Percentiles rank a stretch among this genome's conserved stretches.
These are phyloP conservation scores for Arachnomyces sp. DNA, from an alignment of 2,329 filamentous ascomycete genomes.

Conservation along the genomic window DNA sequence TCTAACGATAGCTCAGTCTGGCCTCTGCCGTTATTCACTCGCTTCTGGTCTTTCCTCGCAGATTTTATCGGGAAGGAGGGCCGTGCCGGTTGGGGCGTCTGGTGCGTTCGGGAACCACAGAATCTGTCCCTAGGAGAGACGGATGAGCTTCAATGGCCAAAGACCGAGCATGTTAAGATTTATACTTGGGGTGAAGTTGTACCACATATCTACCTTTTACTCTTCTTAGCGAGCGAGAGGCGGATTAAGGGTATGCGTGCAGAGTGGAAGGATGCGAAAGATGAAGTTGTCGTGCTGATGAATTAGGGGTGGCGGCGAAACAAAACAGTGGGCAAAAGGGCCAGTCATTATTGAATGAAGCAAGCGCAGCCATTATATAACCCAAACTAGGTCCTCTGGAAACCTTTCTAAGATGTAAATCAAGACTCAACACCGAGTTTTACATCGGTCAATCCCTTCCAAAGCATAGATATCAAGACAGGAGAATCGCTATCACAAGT, in stretches of 20 bases:
- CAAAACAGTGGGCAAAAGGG: not conserved
- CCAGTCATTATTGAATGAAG: not conserved
- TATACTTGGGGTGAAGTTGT: constrained; percentile 74
- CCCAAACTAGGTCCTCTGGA: no score
- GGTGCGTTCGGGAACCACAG: constrained; percentile 28
- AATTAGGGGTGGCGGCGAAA: constrained; percentile 8
- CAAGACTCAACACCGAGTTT: no score
- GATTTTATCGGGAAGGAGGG: constrained; percentile 31
- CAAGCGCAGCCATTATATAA: no score
- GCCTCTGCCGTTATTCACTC: constrained; percentile 27
- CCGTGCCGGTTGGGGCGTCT: constrained; percentile 40
- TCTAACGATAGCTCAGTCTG: constrained; percentile 37
- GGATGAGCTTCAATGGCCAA: no score
- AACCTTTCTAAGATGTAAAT: no score
- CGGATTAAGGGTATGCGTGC: constrained; percentile 51
- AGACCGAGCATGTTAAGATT: constrained; percentile 44
- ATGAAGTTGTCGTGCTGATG: constrained; percentile 47
- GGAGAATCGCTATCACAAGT: no score
- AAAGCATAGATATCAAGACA: no score
- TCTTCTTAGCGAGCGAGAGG: constrained; percentile 65
- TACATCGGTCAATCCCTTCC: no score
- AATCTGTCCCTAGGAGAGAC: no score
- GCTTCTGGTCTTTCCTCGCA: constrained; percentile 36
- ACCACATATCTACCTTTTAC: constrained; percentile 64
- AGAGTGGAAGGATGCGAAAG: constrained; percentile 60